Base-by-base conservation (phyloP, 106 monocot species). In the Dendrobium officinale region DNA sequence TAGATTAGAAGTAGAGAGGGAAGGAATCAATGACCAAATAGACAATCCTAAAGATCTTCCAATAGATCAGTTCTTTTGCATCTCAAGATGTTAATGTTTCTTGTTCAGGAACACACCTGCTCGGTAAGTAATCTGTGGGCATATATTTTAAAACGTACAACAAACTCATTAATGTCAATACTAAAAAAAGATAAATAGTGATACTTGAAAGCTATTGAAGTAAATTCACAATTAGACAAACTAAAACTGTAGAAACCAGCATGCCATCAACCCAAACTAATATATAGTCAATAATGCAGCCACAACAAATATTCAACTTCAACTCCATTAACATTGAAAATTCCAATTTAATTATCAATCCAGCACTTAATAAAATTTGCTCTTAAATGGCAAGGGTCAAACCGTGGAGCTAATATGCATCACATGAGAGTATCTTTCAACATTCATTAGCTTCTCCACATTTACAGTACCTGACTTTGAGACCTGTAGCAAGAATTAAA, bases 361-460 rank as follows among this genome's bases (percentile, higher is more conserved):
- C 20, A 6, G 20, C 61, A n/a, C 8, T 22, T 20, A 42, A 9
- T 41, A 74, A 74, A 29, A 74, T 19, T 44, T 44, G n/a, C 43
- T 70, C 37, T 37, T 22, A 33, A 74, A 74, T 16, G 31, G 19
- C 2, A 78, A 76, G 45, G 47, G 44, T 18, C 76, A 45, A 24
- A 83, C 83, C 72, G 83, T 83, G 72, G 83, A 83, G 37, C 83
- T 83, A 22, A 83, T 83, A 77, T 83, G 83, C 83, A 83, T 83
- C 78, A 83, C 83, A 68, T 78, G 83, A 22, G 83, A 83, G 41
- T 83, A 83, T 83, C 83, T 83, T 78, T 83, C 83, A 55, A 83
- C 72, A 72, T 77, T 45, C 83, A 83, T 83, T 4, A 83, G 83
- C 55, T 83, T 83, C 55, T 83, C 78, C 33, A 83, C 77, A 42